Evolutionary conservation across 257 asterid species (phyloP), one percentile per base, ranked within the genome.

Genomic region (Fraxinus anomala): DNA sequence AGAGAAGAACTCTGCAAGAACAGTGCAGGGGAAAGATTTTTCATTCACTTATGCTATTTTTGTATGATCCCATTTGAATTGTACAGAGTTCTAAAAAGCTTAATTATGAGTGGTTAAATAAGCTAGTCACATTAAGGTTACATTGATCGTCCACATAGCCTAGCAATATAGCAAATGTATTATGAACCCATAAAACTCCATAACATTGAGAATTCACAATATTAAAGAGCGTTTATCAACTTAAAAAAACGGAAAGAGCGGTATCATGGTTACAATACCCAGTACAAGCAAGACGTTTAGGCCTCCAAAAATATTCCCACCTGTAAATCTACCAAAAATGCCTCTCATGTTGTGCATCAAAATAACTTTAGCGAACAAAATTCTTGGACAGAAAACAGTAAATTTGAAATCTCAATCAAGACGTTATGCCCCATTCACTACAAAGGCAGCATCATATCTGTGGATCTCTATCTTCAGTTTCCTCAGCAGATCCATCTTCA

Each of bases 251-350:
- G 1, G 7, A 24, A 61, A 21, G 12, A 61, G 9, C 5, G 23
- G 68, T 61, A 3, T 61, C 68, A 61, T 31, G 59, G 80, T 54
- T 71, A 19, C 51, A 78, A 54, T 68, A 13, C 59, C 83, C 9
- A 71, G 80, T 77, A 84, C 86, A 82, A 73, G 76, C 81, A 77
- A 74, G 76, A 73, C 76, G 63, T 44, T 36, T 1, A 31, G 79
- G 74, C 16, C 40, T 24, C 42, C 49, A 21, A 73, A 21, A 76
- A 44, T 77, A 83, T 54, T 49, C 21, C 86, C 68, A 81, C 37
- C 76, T 23, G 73, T 49, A 72, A 65, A 73, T 79, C 89, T 82
- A 88, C 83, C 91, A 86, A 86, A 88, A 88, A 61, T 88, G 86
- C 86, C 33, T 84, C 86, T 81, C 13, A 74, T 76, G 79, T 77